Evolutionary conservation across 352 stramenopile genomes (phyloP).

Genomic region (Pythium grandisporangium): DNA sequence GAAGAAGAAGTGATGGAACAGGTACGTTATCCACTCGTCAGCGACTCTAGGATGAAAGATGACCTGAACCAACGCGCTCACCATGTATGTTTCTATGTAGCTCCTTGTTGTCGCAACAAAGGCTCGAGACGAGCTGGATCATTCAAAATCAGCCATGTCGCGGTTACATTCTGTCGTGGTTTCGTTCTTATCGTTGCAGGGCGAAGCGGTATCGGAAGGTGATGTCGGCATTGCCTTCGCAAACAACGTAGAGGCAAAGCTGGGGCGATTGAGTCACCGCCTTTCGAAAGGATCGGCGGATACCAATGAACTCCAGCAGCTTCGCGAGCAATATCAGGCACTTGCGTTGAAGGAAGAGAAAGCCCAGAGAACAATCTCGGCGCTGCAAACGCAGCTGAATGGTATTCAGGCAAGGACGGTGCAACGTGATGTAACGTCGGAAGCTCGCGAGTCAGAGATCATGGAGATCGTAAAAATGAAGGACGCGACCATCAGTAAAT

Average conservation of each 20-base stretch:
- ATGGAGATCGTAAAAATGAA: constrained; percentile 13
- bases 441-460: constrained; percentile 19
- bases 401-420: constrained; percentile 13
- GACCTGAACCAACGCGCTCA: no score
- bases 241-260: no score
- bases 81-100: no score
- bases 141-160: no score
- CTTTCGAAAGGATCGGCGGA: constrained; percentile 6
- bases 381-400: constrained; percentile 13
- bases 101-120: no score
- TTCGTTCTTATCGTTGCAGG: constrained; percentile 20
- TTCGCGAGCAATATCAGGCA: constrained; percentile 3
- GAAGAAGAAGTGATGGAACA: constrained; percentile 10
- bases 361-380: constrained; percentile 8
- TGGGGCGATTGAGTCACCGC: constrained; percentile 8
- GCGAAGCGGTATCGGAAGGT: constrained; percentile 3
- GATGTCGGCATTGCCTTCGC: no score
- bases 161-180: constrained; percentile 10
- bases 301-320: constrained; percentile 1
- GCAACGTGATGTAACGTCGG: constrained; percentile 14
- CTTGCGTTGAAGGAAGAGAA: constrained; percentile 8
- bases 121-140: no score
- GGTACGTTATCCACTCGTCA: constrained; percentile 14
- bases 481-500: constrained; percentile 12
- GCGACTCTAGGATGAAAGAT: no score